Evolutionary conservation across 2,329 filamentous ascomycete species (phyloP), one percentile per base, ranked within the genome.

Genomic region (Cucurbitaria berberidis): DNA sequence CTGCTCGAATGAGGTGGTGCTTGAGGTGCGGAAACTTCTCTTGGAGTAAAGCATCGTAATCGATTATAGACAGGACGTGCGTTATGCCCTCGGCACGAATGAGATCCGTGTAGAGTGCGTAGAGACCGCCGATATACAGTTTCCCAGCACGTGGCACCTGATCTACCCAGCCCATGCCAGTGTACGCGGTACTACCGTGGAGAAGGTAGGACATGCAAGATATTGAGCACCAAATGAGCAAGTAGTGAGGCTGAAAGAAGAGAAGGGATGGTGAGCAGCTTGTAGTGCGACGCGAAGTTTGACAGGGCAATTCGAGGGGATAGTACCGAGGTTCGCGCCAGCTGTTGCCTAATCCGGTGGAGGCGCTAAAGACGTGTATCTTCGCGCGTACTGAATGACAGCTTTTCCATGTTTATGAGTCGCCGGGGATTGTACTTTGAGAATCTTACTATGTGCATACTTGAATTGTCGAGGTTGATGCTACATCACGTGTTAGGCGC

Each of bases 101-200:
- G 8, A 76, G 64, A 53, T 75, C 67, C 2, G 69, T 70, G 57
- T 78, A 77, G 2, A 78, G 60, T 1, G 76, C 76, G 51, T 76
- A 73, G 3, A 78, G 64, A 26, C 76, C 76, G 51, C 76, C 76
- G 43, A 78, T 77, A 67, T 74, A 76, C 26, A 77, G 64, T 16
- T 67, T 67, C 3, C 66, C 63, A 3, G 67, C 63, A 5, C 68
- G 62, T 0, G 76, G 76, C 6, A 78, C 63, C 16, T 58, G 61
- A 45, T 77, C 76, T 21, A 78, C 66, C 69, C 71, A 74, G 50
- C 74, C 74, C 69, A 76, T 73, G 26, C 60, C 62, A 43, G 66
- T 69, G 55, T 67, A 60, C 35, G 57, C 53, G 35, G 65, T 59
- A 51, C 64, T 66, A 55, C 69, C 68, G 67, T 70, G 64, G 24